Percentiles rank a stretch among this genome's conserved stretches.
phyloP scores from a whole-genome alignment of 2,329 filamentous ascomycete genomes.

The Fusarium oxysporum region DNA sequence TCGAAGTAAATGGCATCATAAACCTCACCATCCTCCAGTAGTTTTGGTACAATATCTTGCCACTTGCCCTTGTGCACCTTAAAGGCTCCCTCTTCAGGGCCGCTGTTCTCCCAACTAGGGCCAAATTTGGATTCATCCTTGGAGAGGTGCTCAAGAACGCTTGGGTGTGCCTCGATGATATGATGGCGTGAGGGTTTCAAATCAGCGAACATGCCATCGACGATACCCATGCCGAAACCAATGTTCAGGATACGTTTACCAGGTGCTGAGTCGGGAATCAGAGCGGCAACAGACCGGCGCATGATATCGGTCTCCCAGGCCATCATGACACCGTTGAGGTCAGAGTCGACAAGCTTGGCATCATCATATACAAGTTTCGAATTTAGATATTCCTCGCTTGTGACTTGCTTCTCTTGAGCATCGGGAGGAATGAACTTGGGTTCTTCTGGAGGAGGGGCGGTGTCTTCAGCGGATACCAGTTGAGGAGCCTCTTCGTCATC shows the following conservation, averaged over 20 bases:
- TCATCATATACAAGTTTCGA: constrained; percentile 73
- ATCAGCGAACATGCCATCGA: constrained; percentile 80
- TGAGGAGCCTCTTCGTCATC: constrained; percentile 54
- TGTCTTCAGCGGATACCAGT: constrained; percentile 44
- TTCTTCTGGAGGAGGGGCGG: constrained; percentile 47
- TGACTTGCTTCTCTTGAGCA: constrained; percentile 61
- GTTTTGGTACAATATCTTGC: constrained; percentile 80
- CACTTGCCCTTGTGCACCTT: constrained; percentile 77
- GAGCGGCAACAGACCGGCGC: constrained; percentile 76
- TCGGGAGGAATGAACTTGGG: constrained; percentile 51
- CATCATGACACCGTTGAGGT: constrained; percentile 93
- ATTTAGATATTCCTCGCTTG: constrained; percentile 75
- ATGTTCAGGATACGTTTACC: constrained; percentile 84
- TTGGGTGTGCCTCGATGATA: constrained; percentile 87
- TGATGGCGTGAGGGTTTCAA: constrained; percentile 78
- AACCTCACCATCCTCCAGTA: constrained; percentile 74
- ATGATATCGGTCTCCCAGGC: constrained; percentile 91
- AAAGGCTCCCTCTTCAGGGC: constrained; percentile 73
- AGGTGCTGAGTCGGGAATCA: constrained; percentile 60
- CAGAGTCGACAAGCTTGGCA: constrained; percentile 77
- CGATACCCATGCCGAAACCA: constrained; percentile 91
- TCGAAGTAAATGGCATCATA: constrained; percentile 97
- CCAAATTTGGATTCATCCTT: constrained; percentile 64
- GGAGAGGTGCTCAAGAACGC: constrained; percentile 75
- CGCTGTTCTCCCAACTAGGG: constrained; percentile 64